Evolutionary conservation across 2,329 filamentous ascomycete species (phyloP).

Genomic region (Talaromyces sp.): DNA sequence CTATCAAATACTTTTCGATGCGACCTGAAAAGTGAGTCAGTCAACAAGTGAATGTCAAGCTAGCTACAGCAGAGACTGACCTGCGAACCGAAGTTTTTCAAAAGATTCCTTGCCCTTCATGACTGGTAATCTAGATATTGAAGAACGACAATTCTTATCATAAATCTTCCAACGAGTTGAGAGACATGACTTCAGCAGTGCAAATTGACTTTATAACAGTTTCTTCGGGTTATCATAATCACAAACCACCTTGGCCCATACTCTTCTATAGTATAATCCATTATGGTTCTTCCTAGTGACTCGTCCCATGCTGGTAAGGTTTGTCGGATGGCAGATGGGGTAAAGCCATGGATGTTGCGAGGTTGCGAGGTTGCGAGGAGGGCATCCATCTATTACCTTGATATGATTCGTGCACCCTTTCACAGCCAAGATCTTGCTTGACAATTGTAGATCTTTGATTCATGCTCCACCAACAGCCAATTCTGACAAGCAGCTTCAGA

Average conservation of each 20-base stretch:
- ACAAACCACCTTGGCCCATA: no score
- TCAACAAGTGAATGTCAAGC: no score
- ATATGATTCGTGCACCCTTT: not conserved
- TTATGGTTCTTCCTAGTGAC: not conserved
- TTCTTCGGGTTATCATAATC: no score
- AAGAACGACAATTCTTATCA: not conserved
- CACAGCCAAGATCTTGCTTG: not conserved
- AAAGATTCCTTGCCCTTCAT: not conserved
- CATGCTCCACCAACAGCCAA: no score
- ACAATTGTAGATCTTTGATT: no score
- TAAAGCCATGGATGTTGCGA: not conserved
- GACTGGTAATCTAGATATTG: not conserved
- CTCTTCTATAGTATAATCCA: not conserved
- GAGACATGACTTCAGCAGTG: not conserved
- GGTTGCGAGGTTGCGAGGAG: not conserved
- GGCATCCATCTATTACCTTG: not conserved
- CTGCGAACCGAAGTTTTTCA: not conserved
- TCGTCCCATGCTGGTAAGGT: not conserved
- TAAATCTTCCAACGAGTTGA: not conserved
- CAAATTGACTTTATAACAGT: not conserved
- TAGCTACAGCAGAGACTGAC: not conserved
- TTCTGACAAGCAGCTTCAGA: no score
- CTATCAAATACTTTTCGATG: not conserved
- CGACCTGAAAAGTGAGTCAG: not conserved
- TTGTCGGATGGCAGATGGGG: not conserved